phyloP scores from a whole-genome alignment of 176 grass and related monocot species.

The Carex pumila region DNA sequence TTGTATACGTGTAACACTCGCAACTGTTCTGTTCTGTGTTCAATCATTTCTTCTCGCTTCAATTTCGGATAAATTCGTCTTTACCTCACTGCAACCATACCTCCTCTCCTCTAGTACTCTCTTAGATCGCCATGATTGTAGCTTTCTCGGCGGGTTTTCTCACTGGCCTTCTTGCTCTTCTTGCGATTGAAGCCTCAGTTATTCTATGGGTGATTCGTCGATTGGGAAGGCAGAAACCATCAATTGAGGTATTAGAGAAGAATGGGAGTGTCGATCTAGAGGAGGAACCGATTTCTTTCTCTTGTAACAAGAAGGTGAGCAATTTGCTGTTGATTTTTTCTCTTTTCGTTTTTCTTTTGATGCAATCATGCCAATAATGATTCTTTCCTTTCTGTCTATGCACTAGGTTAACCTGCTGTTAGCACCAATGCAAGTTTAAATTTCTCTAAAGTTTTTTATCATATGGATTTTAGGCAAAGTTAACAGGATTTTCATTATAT shows the following conservation, averaged over 20 bases:
- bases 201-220: constrained; percentile 30
- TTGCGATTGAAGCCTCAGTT: constrained; percentile 36
- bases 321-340: not conserved
- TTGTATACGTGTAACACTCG: not conserved
- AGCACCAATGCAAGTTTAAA: not conserved
- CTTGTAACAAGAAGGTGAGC: constrained; percentile 57
- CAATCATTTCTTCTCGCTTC: not conserved
- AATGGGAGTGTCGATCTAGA: constrained; percentile 32
- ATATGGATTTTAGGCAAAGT: not conserved
- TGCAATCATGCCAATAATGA: not conserved
- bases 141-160: constrained; percentile 58
- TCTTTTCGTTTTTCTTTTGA: not conserved
- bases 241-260: not conserved
- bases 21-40: not conserved
- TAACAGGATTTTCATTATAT: not conserved
- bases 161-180: constrained; percentile 39
- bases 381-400: not conserved
- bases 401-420: not conserved
- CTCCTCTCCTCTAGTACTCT: not conserved
- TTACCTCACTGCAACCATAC: not conserved
- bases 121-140: constrained; percentile 28
- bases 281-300: constrained; percentile 36
- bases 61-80: not conserved
- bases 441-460: not conserved
- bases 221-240: constrained; percentile 28